A percentile compares a stretch with the other conserved stretches of the same genome.
Evolutionary conservation across 306 rosid species (phyloP).

Genomic region (Trichosanthes truncata): DNA sequence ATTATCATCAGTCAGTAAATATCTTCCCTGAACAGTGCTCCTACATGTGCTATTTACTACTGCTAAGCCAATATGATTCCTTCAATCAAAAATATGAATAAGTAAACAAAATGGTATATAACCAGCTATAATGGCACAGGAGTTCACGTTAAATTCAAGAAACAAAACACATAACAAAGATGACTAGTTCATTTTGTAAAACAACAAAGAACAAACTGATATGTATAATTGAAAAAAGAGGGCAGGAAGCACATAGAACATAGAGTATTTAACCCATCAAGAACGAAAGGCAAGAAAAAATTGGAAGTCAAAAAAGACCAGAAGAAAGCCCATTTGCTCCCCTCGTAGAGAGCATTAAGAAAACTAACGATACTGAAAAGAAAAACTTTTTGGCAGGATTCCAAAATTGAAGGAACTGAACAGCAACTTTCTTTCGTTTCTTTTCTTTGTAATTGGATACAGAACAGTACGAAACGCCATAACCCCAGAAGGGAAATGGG

Average conservation of each 20-base stretch:
- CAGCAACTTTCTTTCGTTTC: neutral
- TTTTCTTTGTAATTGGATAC: neutral
- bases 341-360: neutral
- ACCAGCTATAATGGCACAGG: neutral
- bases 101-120: neutral
- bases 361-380: neutral
- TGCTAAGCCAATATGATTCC: constrained; percentile 57
- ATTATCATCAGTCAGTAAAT: constrained; percentile 60
- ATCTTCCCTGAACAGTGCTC: constrained; percentile 84
- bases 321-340: neutral
- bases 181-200: neutral
- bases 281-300: neutral
- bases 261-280: neutral
- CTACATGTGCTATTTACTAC: constrained; percentile 28
- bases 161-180: neutral
- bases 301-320: too few species aligned
- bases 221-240: too few species aligned
- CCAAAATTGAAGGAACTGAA: neutral
- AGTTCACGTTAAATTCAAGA: neutral
- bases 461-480: neutral
- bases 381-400: neutral
- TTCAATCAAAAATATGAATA: constrained; percentile 10
- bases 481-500: neutral
- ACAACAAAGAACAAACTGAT: neutral
- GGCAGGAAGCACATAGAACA: neutral